A percentile compares a stretch with the other conserved stretches of the same genome.
Conservation (phyloP, 2,329 filamentous ascomycete genomes). For the Ceratocystis eucalypticola region DNA sequence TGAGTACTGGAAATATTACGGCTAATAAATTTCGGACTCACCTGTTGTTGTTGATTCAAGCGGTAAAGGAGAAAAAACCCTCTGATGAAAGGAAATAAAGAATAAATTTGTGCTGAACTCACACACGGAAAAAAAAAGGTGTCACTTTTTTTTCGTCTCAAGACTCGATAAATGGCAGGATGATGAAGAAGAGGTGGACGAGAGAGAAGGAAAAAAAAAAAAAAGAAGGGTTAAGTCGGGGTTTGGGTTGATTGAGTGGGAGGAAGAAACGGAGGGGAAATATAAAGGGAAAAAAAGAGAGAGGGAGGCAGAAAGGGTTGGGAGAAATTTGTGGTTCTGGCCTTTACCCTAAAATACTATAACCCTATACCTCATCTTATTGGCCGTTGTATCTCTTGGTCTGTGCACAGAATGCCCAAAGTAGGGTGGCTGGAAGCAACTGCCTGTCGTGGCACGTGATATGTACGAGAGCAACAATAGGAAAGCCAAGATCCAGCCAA, state of each 20-base stretch:
- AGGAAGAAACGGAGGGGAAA: neutral
- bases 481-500: neutral
- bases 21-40: neutral
- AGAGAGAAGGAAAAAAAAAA: neutral
- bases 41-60: neutral
- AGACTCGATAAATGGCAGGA: neutral
- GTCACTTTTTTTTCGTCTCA: neutral
- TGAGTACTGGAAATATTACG: neutral
- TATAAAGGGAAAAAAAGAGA: conserved; percentile 13
- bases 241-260: conserved; percentile 16
- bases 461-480: neutral
- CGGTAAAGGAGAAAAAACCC: too few species aligned
- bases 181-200: neutral
- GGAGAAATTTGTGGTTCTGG: conserved; percentile 12
- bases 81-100: neutral
- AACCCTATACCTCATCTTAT: conserved; percentile 7
- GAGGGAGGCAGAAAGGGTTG: conserved; percentile 19
- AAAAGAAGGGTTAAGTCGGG: conserved; percentile 19
- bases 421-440: conserved; percentile 5
- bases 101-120: neutral
- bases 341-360: conserved; percentile 17
- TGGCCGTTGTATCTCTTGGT: neutral
- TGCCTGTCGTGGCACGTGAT: conserved; percentile 10
- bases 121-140: neutral
- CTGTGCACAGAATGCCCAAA: neutral